Evolutionary conservation across 495 filamentous ascomycete genomes (phyloP).

Genomic region (Xylaria intraflava): DNA sequence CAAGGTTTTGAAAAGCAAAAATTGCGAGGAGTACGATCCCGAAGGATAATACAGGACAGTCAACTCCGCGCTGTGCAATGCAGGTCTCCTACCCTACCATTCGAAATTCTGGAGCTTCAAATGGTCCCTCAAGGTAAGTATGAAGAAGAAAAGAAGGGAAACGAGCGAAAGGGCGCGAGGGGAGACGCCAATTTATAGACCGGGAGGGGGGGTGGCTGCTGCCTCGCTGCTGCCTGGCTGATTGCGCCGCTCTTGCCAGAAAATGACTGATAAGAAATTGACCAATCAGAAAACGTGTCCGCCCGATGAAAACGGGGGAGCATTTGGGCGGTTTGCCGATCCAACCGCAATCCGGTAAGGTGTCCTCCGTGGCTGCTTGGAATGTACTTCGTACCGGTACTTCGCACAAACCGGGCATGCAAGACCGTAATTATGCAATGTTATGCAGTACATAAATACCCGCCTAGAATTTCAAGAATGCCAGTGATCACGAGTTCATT

Average conservation of each 20-base stretch:
- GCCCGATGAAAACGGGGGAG: background rate
- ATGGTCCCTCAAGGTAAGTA: slow-evolving; percentile 68
- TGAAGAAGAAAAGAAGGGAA: slow-evolving; percentile 48
- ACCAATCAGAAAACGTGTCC: slow-evolving; percentile 1
- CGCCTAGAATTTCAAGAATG: no score
- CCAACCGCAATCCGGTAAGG: no score
- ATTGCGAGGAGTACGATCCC: slow-evolving; percentile 64
- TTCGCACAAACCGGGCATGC: no score
- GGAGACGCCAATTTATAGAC: slow-evolving; percentile 21
- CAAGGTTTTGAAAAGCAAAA: slow-evolving; percentile 53
- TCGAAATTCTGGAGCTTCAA: slow-evolving; percentile 55
- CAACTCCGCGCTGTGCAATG: slow-evolving; percentile 72
- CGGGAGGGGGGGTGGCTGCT: background rate
- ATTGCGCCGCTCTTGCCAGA: slow-evolving; percentile 14
- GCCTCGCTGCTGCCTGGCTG: slow-evolving; percentile 2
- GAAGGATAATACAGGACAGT: slow-evolving; percentile 60
- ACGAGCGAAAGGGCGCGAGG: slow-evolving; percentile 6
- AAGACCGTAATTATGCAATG: no score
- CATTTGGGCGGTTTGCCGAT: no score
- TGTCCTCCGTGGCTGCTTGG: no score
- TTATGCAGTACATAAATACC: no score
- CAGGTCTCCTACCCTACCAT: slow-evolving; percentile 58
- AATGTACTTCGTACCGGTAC: no score
- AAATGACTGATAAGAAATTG: background rate
- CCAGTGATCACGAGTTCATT: no score